These are phyloP conservation scores for Trametes villosa DNA, from an alignment of 768 basidiomycete species.

Conservation along the genomic window DNA sequence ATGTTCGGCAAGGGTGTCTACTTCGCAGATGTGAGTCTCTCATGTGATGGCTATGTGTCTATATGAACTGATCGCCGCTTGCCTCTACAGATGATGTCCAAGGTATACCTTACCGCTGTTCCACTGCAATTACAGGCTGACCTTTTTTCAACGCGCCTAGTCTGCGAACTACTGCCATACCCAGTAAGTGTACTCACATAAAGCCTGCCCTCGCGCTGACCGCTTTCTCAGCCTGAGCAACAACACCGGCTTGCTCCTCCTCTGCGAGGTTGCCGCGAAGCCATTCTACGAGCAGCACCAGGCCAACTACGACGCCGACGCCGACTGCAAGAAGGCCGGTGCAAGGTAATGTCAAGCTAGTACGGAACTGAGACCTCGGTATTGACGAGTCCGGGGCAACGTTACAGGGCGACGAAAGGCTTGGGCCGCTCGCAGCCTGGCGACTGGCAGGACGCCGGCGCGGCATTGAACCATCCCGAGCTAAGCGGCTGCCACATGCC, in stretches of 20 bases:
- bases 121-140: background rate
- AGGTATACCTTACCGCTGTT: conserved; percentile 39
- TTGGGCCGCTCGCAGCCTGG: conserved; percentile 55
- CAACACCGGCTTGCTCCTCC: conserved; percentile 56
- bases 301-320: conserved; percentile 55
- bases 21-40: conserved; percentile 57
- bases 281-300: conserved; percentile 54
- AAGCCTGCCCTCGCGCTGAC: background rate
- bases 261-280: conserved; percentile 63
- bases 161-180: conserved; percentile 62
- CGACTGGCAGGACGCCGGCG: conserved; percentile 64
- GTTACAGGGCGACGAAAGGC: conserved; percentile 55
- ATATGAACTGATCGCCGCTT: background rate
- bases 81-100: conserved; percentile 61
- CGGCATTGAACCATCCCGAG: conserved; percentile 49
- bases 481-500: conserved; percentile 63
- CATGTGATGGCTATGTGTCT: background rate
- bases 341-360: conserved; percentile 21
- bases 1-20: conserved; percentile 75
- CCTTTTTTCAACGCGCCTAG: conserved; percentile 29
- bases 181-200: conserved; percentile 38
- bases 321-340: conserved; percentile 51
- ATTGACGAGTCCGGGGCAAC: background rate
- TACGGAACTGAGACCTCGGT: background rate
- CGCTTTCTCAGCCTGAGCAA: conserved; percentile 49